Percentiles rank a stretch among this genome's conserved stretches.
phyloP scores from a whole-genome alignment of 495 filamentous ascomycete species.

The Aspergillus baeticus region DNA sequence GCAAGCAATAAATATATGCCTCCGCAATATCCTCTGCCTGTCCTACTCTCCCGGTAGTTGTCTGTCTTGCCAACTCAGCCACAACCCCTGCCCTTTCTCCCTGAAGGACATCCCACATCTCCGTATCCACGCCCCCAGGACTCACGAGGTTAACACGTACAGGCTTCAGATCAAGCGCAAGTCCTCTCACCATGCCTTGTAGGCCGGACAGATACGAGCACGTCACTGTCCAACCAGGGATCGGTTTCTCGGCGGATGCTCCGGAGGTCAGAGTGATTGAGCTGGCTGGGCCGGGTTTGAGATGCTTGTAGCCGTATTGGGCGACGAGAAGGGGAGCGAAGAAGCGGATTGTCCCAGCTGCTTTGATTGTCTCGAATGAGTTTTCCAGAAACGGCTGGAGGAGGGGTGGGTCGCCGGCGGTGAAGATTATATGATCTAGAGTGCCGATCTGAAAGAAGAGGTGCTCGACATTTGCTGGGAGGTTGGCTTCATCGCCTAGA shows the following conservation, averaged over 20 bases:
- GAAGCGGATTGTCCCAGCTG: slow-evolving; percentile 47
- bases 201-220: slow-evolving; percentile 34
- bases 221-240: slow-evolving; percentile 38
- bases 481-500: slow-evolving; percentile 37
- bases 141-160: slow-evolving; percentile 59
- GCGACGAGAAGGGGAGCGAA: slow-evolving; percentile 51
- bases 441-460: slow-evolving; percentile 41
- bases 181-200: slow-evolving; percentile 43
- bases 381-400: slow-evolving; percentile 28
- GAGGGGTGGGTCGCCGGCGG: slow-evolving; percentile 50
- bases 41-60: background rate
- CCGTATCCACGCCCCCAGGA: slow-evolving; percentile 56
- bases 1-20: no score
- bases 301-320: slow-evolving; percentile 51
- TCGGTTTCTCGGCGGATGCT: slow-evolving; percentile 41
- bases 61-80: slow-evolving; percentile 8
- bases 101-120: slow-evolving; percentile 39
- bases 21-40: no score
- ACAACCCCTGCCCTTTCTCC: slow-evolving; percentile 20
- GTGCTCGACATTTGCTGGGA: slow-evolving; percentile 44
- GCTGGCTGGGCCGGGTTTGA: slow-evolving; percentile 20
- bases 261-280: slow-evolving; percentile 59
- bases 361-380: background rate
- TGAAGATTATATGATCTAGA: slow-evolving; percentile 63
- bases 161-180: slow-evolving; percentile 59